A percentile compares a stretch with the other conserved stretches of the same genome.
Evolutionary conservation across 768 basidiomycete species (phyloP).

Genomic region (Brasilioporus rufonigricans): DNA sequence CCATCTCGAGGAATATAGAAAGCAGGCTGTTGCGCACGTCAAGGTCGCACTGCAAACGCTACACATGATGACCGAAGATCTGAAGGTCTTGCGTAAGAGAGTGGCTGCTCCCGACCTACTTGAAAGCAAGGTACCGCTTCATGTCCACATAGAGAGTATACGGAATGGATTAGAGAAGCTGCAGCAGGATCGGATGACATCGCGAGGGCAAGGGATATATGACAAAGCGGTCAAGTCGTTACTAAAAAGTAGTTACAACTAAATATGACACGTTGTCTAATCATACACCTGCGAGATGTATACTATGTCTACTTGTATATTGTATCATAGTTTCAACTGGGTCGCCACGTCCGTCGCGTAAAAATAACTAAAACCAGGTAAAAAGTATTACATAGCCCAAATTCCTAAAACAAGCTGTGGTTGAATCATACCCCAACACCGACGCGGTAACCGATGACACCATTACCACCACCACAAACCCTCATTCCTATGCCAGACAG

Average conservation of each 20-base stretch:
- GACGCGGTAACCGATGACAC: neutral
- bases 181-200: constrained; percentile 52
- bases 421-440: constrained; percentile 10
- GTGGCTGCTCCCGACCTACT: constrained; percentile 66
- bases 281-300: too few relatives aligned
- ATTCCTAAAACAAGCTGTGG: too few relatives aligned
- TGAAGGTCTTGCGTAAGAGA: constrained; percentile 73
- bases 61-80: constrained; percentile 63
- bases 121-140: constrained; percentile 58
- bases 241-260: constrained; percentile 13
- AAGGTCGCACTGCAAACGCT: constrained; percentile 60
- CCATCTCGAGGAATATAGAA: constrained; percentile 55
- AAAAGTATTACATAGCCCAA: too few relatives aligned
- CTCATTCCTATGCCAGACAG: neutral
- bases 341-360: too few relatives aligned
- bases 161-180: constrained; percentile 55
- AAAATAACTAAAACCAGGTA: too few relatives aligned
- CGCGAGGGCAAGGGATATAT: constrained; percentile 48
- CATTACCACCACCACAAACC: too few relatives aligned
- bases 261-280: neutral
- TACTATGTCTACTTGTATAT: too few relatives aligned
- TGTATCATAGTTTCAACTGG: too few relatives aligned
- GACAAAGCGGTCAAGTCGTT: constrained; percentile 31
- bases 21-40: constrained; percentile 64
- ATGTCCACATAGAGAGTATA: constrained; percentile 83